Evolutionary conservation across 306 rosid genomes (phyloP), one percentile per base, ranked within the genome.

Genomic region (Mucuna pruriens): DNA sequence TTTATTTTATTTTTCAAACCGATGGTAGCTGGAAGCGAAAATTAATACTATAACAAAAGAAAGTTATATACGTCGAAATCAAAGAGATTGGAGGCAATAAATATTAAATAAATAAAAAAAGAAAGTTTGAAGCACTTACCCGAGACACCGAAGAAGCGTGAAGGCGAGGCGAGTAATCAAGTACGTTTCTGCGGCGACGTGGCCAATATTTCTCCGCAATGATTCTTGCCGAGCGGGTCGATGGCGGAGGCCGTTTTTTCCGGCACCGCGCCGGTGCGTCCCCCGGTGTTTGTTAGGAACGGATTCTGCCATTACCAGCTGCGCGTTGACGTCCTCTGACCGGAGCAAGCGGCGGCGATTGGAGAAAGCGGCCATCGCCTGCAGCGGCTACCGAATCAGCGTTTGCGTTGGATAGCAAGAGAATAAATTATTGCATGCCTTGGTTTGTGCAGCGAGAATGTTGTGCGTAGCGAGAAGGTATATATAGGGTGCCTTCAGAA

Each of bases 71-170:
- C 22, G 31, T 6, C 1, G 6, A 62, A 29, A 15, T 61, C 11
- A 16, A 29, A 61, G 40, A 61, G 13, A 25, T 22, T 23, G 8
- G 0, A 23, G 3, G 19, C 9, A 15, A 60, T 6, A 17, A 51
- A 16, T 5, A 17, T n/a, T 2, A 23, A 55, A 23, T 6, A 23
- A 22, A 57, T 26, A 26, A 29, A 33, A 3, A 9, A 22, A 26
- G 0, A 61, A n/a, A 31, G 7, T 31, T 29, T 4, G 48, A 31
- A 45, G 1, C 5, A 25, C 29, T 60, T 79, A 92, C 98, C 98
- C 98, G 83, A 95, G 94, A 82, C 85, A 95, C 25, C 63, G 91
- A 49, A 95, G 97, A 62, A 95, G 98, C 63, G 89, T 92, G 90
- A 95, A 84, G 79, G 86, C 61, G 77, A 95, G 90, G 2, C 90